Evolutionary conservation across 1,139 yeast species (phyloP), one percentile per base, ranked within the genome.

Genomic region (Candida tetrigidarum): DNA sequence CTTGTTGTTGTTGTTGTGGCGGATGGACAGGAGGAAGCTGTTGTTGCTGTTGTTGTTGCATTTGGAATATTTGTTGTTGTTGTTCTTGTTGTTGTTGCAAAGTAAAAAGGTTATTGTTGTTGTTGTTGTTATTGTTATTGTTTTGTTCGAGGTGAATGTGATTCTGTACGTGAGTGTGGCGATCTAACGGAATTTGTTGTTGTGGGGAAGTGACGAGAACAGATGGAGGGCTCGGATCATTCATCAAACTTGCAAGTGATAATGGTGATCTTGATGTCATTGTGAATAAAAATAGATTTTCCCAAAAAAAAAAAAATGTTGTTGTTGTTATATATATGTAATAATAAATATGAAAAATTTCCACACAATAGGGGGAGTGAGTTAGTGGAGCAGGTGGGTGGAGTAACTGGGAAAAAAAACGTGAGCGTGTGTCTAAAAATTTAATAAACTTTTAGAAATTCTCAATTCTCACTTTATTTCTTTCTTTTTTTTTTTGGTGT

Each of bases 191-290:
- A 6, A 25, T 37, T 16, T 37, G 38, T 35, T 23, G 38, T 16
- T 35, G 38, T 22, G 27, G 38, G n/a, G 27, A 25, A 14, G 29
- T 32, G 5, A 32, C 15, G 12, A 28, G 38, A 5, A 32, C 20
- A 5, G 42, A 23, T 16, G 42, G 35, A 18, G 35, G 36, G 6
- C 32, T 25, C 2, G 39, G 33, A 28, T 28, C 35, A 12, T 41
- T 41, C 39, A 36, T 41, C 28, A 36, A 33, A 27, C 34, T 41
- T 18, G 43, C 39, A 10, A 36, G 35, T 25, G 39, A 41, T 27
- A 41, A 27, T 16, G 38, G 43, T 19, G 42, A 39, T 29, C 42
- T 39, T 30, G 42, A 30, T 14, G 37, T 23, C 42, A 39, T 39
- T 8, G 12, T 39, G 32, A 30, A 7, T 27, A 14, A 15, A 35